Evolutionary conservation across 176 grass and related monocot species (phyloP).

Genomic region (Aegilops sharonensis): DNA sequence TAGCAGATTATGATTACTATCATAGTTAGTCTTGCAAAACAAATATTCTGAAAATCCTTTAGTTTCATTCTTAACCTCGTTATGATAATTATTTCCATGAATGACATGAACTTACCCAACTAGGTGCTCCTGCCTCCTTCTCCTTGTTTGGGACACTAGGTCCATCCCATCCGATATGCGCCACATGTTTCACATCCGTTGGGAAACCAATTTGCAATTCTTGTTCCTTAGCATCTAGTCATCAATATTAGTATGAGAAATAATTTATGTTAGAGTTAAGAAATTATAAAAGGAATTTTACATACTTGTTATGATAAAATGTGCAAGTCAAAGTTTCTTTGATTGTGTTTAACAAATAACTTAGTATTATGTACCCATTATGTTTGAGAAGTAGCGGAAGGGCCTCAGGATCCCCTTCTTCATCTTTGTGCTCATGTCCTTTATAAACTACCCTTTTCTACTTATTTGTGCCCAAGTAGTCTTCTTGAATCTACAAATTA

Average conservation of each 20-base stretch:
- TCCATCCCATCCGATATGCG: constrained; percentile 81
- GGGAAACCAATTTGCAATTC: constrained; percentile 88
- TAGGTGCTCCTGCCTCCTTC: constrained; percentile 42
- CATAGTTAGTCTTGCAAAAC: too few species aligned
- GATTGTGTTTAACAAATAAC: not conserved
- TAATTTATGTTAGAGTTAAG: not conserved
- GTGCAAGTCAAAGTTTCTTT: not conserved
- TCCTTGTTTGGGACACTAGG: constrained; percentile 27
- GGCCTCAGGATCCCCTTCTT: constrained; percentile 80
- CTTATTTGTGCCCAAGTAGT: not conserved
- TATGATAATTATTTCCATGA: not conserved
- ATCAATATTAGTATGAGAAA: not conserved
- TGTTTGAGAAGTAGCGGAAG: constrained; percentile 76
- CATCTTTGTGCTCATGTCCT: constrained; percentile 49
- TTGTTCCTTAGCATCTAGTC: constrained; percentile 57
- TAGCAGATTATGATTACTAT: too few species aligned
- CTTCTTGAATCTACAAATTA: constrained; percentile 30
- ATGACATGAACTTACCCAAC: constrained; percentile 47
- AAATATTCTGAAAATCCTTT: too few species aligned
- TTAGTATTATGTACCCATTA: constrained; percentile 51
- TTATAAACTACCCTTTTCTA: not conserved
- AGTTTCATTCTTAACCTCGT: too few species aligned
- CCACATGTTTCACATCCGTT: constrained; percentile 92
- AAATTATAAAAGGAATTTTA: not conserved
- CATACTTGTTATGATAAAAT: not conserved